phyloP scores from a whole-genome alignment of 768 basidiomycete genomes.

The Dendrothele bispora region DNA sequence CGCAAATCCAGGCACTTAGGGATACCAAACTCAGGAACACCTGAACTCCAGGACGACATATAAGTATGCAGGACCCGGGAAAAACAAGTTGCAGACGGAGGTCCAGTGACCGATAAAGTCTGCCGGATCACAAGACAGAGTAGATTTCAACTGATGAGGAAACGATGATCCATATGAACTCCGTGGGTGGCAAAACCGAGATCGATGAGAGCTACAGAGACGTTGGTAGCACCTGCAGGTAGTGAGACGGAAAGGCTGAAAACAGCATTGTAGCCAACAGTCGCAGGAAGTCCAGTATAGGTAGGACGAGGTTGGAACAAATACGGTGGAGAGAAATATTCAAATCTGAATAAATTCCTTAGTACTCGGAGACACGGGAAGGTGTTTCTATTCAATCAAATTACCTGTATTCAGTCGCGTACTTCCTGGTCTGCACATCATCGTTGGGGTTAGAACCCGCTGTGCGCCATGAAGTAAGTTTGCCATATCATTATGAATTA shows the following conservation, averaged over 20 bases:
- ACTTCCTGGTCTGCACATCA: constrained; percentile 12
- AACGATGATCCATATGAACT: no score
- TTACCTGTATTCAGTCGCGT: constrained; percentile 11
- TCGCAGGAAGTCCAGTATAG: constrained; percentile 7
- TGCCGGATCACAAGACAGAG: neutral
- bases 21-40: no score
- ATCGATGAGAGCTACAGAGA: neutral
- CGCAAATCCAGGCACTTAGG: no score
- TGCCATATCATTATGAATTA: no score
- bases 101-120: neutral
- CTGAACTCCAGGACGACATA: no score
- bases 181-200: neutral
- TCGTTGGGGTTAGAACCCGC: constrained; percentile 25
- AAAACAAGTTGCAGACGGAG: no score
- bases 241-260: neutral
- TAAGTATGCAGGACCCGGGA: constrained; percentile 5
- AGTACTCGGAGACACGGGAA: no score
- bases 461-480: no score
- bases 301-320: no score
- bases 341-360: no score
- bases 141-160: neutral
- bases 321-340: constrained; percentile 12
- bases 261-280: constrained; percentile 14
- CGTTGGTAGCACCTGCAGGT: neutral
- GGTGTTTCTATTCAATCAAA: no score